A percentile compares a stretch with the other conserved stretches of the same genome.
Evolutionary conservation across 2,329 filamentous ascomycete species (phyloP).

Genomic region (Ustilaginoidea virens): DNA sequence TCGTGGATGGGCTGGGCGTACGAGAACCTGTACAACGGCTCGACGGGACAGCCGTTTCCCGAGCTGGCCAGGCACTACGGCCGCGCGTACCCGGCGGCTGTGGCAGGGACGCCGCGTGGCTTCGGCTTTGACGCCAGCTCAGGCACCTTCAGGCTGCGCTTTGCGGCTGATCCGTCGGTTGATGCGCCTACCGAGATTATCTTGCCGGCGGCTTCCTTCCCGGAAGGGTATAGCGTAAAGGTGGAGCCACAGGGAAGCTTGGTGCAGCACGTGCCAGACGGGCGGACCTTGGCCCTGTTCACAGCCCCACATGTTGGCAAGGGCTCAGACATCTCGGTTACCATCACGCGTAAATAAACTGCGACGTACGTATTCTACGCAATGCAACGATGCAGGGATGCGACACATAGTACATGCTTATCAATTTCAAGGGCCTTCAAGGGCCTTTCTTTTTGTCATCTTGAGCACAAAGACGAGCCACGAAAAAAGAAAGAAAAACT

Average conservation of each 20-base stretch:
- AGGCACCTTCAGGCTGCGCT: constrained; percentile 5
- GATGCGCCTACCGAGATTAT: constrained; percentile 8
- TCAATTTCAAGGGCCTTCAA: too few relatives aligned
- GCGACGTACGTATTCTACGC: too few relatives aligned
- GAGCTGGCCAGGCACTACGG: constrained; percentile 8
- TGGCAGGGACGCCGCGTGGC: constrained; percentile 6
- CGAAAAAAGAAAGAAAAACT: too few relatives aligned
- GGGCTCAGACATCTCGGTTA: constrained; percentile 4
- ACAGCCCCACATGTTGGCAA: constrained; percentile 1
- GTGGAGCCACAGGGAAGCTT: constrained; percentile 4
- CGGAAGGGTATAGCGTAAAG: constrained; percentile 6
- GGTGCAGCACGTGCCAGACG: constrained; percentile 2
- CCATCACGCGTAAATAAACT: constrained; percentile 1
- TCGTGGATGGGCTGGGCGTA: constrained; percentile 10
- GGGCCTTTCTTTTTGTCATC: too few relatives aligned
- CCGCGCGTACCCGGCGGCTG: constrained; percentile 7
- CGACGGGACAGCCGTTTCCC: constrained; percentile 5
- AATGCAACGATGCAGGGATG: too few relatives aligned
- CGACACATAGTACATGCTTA: too few relatives aligned
- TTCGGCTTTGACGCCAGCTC: constrained; percentile 6
- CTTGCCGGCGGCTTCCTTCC: constrained; percentile 5
- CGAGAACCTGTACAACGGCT: constrained; percentile 8
- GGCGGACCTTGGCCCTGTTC: constrained; percentile 7
- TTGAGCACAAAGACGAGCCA: too few relatives aligned
- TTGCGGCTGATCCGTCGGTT: constrained; percentile 4